A percentile compares a stretch with the other conserved stretches of the same genome.
phyloP scores from a whole-genome alignment of 352 stramenopile genomes.

The Globisporangium viniferum region DNA sequence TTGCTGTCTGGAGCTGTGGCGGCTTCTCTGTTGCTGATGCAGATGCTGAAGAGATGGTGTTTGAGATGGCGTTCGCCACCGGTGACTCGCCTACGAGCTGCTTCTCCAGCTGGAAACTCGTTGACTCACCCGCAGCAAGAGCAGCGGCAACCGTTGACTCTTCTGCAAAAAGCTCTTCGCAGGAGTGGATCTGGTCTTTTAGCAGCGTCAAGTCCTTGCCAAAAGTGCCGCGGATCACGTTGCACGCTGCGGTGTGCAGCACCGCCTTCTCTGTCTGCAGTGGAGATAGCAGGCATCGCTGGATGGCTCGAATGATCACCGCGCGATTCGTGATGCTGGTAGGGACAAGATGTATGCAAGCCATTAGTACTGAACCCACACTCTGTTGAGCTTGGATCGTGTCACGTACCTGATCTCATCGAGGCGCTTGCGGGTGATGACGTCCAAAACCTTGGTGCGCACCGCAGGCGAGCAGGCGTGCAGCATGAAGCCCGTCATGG shows the following conservation, averaged over 20 bases:
- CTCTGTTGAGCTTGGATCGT: background rate
- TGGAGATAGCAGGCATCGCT: constrained; percentile 69
- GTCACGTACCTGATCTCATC: constrained; percentile 50
- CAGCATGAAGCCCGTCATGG: constrained; percentile 86
- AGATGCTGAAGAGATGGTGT: background rate
- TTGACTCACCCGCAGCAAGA: background rate
- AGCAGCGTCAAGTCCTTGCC: constrained; percentile 68
- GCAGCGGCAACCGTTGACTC: background rate
- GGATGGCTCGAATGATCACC: constrained; percentile 76
- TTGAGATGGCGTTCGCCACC: background rate
- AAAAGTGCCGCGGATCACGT: constrained; percentile 67
- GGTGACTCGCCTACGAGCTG: background rate
- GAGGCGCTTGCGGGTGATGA: constrained; percentile 65
- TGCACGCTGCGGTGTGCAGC: constrained; percentile 64
- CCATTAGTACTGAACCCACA: background rate
- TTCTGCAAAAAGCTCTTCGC: constrained; percentile 51
- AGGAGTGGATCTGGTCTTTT: constrained; percentile 76
- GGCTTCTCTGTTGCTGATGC: background rate
- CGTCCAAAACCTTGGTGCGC: constrained; percentile 66
- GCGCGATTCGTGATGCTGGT: constrained; percentile 63
- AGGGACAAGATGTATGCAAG: background rate
- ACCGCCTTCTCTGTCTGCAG: constrained; percentile 63
- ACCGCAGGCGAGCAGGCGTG: constrained; percentile 58
- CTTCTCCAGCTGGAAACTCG: background rate
- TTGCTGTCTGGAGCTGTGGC: background rate